phyloP scores from a whole-genome alignment of 2,329 filamentous ascomycete genomes.

The Hymenoscyphus fructigenus region DNA sequence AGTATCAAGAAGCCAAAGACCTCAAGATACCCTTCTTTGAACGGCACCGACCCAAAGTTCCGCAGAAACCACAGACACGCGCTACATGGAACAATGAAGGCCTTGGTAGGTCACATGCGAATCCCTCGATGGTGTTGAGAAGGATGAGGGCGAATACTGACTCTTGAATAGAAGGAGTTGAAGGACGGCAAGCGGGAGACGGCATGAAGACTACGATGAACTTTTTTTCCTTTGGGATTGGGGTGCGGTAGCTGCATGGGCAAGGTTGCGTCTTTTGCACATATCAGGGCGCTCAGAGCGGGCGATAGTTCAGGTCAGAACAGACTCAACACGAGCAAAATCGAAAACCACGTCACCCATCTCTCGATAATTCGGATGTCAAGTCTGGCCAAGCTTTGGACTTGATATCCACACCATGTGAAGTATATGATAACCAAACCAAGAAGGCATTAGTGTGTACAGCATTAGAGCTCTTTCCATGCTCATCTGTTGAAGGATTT shows the following conservation, averaged over 20 bases:
- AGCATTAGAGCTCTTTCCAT: constrained; percentile 44
- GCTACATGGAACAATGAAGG: constrained; percentile 97
- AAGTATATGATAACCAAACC: constrained; percentile 17
- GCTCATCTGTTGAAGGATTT: constrained; percentile 47
- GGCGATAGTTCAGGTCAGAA: constrained; percentile 31
- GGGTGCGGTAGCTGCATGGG: constrained; percentile 33
- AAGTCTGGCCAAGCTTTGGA: background rate
- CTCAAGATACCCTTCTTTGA: constrained; percentile 96
- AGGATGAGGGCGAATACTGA: constrained; percentile 14
- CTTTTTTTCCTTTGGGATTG: constrained; percentile 28
- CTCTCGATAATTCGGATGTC: constrained; percentile 12
- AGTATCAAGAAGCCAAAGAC: constrained; percentile 99
- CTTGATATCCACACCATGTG: constrained; percentile 9
- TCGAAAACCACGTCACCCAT: constrained; percentile 20
- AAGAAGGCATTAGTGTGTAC: constrained; percentile 51
- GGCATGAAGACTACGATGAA: constrained; percentile 56
- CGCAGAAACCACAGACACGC: constrained; percentile 99
- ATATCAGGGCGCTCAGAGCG: constrained; percentile 21
- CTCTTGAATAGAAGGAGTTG: constrained; percentile 77
- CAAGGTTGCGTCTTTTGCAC: constrained; percentile 29
- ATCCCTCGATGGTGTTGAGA: background rate
- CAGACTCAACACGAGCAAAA: constrained; percentile 31
- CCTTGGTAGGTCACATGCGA: constrained; percentile 68
- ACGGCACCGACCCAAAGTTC: constrained; percentile 99
- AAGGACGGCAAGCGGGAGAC: constrained; percentile 92